These are phyloP conservation scores for Penicillium sp. DNA, from an alignment of 2,329 filamentous ascomycete genomes.

Conservation along the genomic window DNA sequence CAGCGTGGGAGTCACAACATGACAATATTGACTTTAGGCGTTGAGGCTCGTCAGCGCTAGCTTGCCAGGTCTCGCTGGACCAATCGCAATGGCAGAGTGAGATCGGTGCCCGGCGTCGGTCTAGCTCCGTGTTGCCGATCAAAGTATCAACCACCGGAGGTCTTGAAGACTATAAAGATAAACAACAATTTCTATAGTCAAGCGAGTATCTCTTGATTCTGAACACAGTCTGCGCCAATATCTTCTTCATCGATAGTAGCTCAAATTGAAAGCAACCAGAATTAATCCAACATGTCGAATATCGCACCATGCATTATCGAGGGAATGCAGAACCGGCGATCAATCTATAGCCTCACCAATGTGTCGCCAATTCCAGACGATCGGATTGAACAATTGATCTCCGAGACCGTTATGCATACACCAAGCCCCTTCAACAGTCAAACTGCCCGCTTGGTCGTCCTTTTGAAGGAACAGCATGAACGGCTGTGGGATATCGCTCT, in stretches of 20 bases:
- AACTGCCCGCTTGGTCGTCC: conserved; percentile 65
- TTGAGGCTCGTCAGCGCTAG: too few species aligned
- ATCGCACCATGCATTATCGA: background rate
- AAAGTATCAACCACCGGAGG: background rate
- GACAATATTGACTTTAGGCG: too few species aligned
- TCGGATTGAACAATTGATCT: conserved; percentile 25
- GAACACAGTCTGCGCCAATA: too few species aligned
- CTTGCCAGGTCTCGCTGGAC: too few species aligned
- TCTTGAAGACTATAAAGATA: background rate
- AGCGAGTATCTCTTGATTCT: background rate
- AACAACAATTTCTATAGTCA: background rate
- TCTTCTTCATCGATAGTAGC: too few species aligned
- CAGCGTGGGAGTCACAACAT: too few species aligned
- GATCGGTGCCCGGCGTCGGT: background rate
- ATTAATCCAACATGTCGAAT: background rate
- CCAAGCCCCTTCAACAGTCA: conserved; percentile 81
- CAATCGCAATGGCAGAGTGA: too few species aligned
- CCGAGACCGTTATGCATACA: conserved; percentile 52
- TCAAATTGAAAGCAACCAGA: background rate
- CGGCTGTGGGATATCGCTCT: conserved; percentile 70
- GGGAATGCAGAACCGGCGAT: conserved; percentile 20
- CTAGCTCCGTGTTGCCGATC: conserved; percentile 1
- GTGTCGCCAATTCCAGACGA: conserved; percentile 26
- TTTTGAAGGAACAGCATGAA: conserved; percentile 72
- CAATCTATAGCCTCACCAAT: conserved; percentile 24